Conservation (phyloP, 352 stramenopile species). For the Phytopythium delawarense region DNA sequence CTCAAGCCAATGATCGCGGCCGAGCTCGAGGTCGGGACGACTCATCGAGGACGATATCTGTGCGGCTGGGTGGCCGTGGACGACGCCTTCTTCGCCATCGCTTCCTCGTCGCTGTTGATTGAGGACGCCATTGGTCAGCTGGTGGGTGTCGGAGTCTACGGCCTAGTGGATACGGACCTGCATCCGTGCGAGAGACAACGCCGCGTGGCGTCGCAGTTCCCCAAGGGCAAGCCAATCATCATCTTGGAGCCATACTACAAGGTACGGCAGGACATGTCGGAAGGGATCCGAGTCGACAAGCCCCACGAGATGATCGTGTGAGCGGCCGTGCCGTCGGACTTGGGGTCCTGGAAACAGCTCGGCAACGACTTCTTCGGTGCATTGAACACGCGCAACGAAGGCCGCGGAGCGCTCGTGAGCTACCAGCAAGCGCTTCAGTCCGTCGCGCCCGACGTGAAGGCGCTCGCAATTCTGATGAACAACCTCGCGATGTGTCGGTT, state of each 20-base stretch:
- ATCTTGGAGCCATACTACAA: slow-evolving; percentile 34
- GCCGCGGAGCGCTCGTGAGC: slow-evolving; percentile 12
- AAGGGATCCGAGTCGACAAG: slow-evolving; percentile 18
- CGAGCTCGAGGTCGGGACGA: slow-evolving; percentile 21
- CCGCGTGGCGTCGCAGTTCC: slow-evolving; percentile 11
- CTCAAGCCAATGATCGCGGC: slow-evolving; percentile 20
- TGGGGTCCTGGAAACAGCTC: slow-evolving; percentile 19
- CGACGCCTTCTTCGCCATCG: slow-evolving; percentile 21
- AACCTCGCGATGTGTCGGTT: slow-evolving; percentile 20
- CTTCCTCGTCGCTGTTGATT: slow-evolving; percentile 15
- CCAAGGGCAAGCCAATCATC: slow-evolving; percentile 17
- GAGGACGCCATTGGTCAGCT: slow-evolving; percentile 24
- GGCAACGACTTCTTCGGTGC: slow-evolving; percentile 20
- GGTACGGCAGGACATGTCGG: slow-evolving; percentile 14
- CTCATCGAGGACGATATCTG: slow-evolving; percentile 24
- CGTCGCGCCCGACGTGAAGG: neutral
- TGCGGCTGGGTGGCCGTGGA: slow-evolving; percentile 28
- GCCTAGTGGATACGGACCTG: slow-evolving; percentile 13
- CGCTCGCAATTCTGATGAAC: slow-evolving; percentile 14
- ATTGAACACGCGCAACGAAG: slow-evolving; percentile 11
- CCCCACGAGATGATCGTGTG: slow-evolving; percentile 16
- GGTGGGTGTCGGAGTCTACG: slow-evolving; percentile 26
- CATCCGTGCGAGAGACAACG: slow-evolving; percentile 11
- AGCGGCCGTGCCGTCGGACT: slow-evolving; percentile 14
- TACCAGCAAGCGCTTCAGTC: slow-evolving; percentile 14